Conservation (phyloP, 1,139 yeast species). For the Scheffersomyces titani region DNA sequence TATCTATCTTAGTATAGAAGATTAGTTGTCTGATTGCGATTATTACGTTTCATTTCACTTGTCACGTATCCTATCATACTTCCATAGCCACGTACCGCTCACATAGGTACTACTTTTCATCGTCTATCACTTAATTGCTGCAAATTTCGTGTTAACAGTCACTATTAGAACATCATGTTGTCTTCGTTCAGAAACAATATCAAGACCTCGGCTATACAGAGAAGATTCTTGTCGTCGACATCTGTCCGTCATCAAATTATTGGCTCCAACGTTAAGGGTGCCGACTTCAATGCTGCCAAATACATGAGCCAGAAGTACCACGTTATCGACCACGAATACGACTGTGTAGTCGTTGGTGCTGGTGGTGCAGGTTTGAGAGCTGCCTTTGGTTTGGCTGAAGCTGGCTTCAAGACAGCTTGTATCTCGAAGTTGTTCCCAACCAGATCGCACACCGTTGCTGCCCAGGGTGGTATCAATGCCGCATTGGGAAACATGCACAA, state of each 20-base stretch:
- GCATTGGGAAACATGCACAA: conserved; percentile 97
- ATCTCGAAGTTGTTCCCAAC: conserved; percentile 96
- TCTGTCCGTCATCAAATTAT: conserved; percentile 35
- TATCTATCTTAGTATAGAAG: neutral
- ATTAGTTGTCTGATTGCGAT: neutral
- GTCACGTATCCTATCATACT: neutral
- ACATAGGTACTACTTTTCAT: neutral
- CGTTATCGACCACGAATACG: conserved; percentile 95
- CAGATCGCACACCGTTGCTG: conserved; percentile 98
- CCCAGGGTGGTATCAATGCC: conserved; percentile 99
- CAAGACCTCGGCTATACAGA: neutral
- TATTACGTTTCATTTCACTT: neutral
- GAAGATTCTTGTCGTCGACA: conserved; percentile 27
- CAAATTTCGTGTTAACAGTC: neutral
- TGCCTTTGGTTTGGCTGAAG: conserved; percentile 95
- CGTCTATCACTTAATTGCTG: neutral
- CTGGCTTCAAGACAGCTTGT: conserved; percentile 97
- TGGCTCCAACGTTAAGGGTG: conserved; percentile 52
- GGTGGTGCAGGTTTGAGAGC: conserved; percentile 99
- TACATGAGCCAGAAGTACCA: conserved; percentile 75
- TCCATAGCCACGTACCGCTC: neutral
- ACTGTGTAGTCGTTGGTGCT: conserved; percentile 97
- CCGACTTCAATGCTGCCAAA: conserved; percentile 38
- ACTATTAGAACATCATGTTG: neutral
- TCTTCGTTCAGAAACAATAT: neutral